Evolutionary conservation across 805 yeast genomes (phyloP).

Genomic region (Spathaspora gorwiae): DNA sequence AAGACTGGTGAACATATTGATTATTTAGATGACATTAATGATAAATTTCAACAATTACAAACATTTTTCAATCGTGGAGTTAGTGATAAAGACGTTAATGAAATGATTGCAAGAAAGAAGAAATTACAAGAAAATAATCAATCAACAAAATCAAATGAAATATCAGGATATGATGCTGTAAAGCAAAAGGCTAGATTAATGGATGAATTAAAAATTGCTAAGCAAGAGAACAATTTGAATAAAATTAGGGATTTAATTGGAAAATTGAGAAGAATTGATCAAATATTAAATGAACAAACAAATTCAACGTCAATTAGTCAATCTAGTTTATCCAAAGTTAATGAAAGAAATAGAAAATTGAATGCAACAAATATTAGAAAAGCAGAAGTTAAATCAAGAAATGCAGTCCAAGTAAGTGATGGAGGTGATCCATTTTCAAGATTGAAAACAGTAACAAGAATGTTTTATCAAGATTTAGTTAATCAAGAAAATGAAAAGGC

Average conservation of each 20-base stretch:
- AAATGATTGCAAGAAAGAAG: conserved; percentile 71
- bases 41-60: conserved; percentile 59
- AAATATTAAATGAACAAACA: conserved; percentile 40
- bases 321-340: conserved; percentile 60
- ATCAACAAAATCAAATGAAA: conserved; percentile 31
- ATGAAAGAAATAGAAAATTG: conserved; percentile 78
- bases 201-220: conserved; percentile 73
- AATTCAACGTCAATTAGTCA: conserved; percentile 14
- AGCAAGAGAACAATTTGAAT: conserved; percentile 46
- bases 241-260: conserved; percentile 23
- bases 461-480: conserved; percentile 63
- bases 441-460: conserved; percentile 79
- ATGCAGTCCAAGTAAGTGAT: conserved; percentile 22
- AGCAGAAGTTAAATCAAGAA: conserved; percentile 70
- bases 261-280: conserved; percentile 42
- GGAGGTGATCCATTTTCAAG: conserved; percentile 83
- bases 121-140: conserved; percentile 28
- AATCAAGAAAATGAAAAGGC: conserved; percentile 58
- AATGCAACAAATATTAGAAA: conserved; percentile 72
- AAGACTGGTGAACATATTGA: conserved; percentile 59
- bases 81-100: conserved; percentile 70
- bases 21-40: conserved; percentile 56
- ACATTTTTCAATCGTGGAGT: conserved; percentile 62
- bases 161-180: conserved; percentile 55
- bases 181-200: conserved; percentile 64